phyloP scores from a whole-genome alignment of 768 basidiomycete species.

The Galerina marginata region DNA sequence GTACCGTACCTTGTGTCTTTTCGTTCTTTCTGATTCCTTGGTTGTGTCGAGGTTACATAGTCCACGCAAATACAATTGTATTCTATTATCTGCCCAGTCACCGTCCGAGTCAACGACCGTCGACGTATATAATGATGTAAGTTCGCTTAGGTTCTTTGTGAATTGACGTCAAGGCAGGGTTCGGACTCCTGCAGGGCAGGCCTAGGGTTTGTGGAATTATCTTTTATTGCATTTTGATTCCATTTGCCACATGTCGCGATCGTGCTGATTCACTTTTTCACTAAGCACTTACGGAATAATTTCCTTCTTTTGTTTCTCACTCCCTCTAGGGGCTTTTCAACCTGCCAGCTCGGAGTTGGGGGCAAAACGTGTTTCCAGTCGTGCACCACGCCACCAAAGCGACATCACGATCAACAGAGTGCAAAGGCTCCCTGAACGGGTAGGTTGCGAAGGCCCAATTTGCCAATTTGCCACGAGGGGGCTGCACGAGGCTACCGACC shows the following conservation, averaged over 20 bases:
- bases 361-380: not conserved
- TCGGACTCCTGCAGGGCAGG: too few species aligned
- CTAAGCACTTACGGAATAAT: constrained; percentile 6
- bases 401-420: constrained; percentile 5
- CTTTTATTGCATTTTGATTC: not conserved
- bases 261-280: not conserved
- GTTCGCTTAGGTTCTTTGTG: too few species aligned
- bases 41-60: too few species aligned
- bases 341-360: not conserved
- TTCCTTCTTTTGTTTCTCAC: constrained; percentile 8
- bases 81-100: too few species aligned
- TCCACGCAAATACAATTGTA: too few species aligned
- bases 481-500: constrained; percentile 16
- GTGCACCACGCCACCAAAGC: constrained; percentile 1
- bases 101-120: too few species aligned
- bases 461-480: too few species aligned
- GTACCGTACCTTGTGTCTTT: too few species aligned
- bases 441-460: too few species aligned
- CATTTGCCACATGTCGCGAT: constrained; percentile 2
- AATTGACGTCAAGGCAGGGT: not conserved
- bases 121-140: too few species aligned
- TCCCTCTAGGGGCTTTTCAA: not conserved
- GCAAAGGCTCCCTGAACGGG: not conserved
- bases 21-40: too few species aligned
- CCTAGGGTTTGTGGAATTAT: too few species aligned